Evolutionary conservation across 148 eudicot genomes (phyloP), one percentile per base, ranked within the genome.

Genomic region (Dianthus caryophyllus): DNA sequence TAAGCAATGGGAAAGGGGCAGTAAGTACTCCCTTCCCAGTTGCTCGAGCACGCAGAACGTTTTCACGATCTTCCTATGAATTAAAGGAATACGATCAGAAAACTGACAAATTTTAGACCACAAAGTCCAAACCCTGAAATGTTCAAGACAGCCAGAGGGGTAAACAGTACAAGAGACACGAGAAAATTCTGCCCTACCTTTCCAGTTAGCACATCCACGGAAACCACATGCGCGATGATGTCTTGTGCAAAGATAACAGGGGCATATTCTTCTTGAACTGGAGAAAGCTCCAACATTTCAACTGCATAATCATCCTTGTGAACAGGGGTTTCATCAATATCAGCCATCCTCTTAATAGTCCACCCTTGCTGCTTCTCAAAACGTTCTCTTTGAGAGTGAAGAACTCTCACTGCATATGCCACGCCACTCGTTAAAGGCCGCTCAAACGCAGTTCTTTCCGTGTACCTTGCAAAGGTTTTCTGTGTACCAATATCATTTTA

Each of bases 161-260:
- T n/a, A n/a, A n/a, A n/a, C n/a, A n/a, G n/a, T n/a, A 41, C 12
- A 13, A 1, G 26, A 3, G 18, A 18, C 14, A 55, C 13, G 20
- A 16, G 24, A 9, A 15, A 27, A 57, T 5, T 18, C 36, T 25
- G 73, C 47, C 64, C 67, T 61, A 94, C 98, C 88, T 90, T 88
- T 54, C 98, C 98, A 2, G 98, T 86, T 36, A 94, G 77, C 81
- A 94, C 72, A 76, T 94, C 98, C 36, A 94, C 63, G 9, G 98
- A 94, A 71, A 90, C 71, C 36, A 94, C 81, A 72, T 94, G 97
- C 14, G 97, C 75, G 47, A 94, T 74, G 31, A 92, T 94, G 61
- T 90, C 97, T 79, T 94, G 96, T 16, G 98, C 96, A 82, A 94
- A 90, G 67, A 94, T 90, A 33, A 94, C 98, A n/a, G 98, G 98